phyloP scores from a whole-genome alignment of 495 filamentous ascomycete genomes.

The Tuber melanosporum region DNA sequence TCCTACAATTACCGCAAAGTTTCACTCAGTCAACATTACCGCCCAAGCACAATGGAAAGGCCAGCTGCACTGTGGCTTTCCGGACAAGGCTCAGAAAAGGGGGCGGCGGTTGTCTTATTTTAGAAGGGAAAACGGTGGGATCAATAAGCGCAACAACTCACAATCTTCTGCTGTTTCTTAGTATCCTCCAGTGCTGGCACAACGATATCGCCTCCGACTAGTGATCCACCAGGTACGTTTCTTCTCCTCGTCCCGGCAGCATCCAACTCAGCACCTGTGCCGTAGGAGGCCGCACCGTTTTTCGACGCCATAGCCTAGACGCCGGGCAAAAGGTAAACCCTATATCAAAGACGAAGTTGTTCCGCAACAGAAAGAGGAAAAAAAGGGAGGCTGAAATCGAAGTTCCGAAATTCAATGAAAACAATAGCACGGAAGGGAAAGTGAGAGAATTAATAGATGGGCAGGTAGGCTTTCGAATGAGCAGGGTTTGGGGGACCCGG shows the following conservation, averaged over 20 bases:
- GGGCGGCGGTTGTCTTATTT: not conserved
- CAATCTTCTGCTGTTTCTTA: conserved; percentile 32
- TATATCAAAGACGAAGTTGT: not conserved
- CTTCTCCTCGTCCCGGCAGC: conserved; percentile 27
- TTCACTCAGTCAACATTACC: not conserved
- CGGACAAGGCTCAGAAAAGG: conserved; percentile 14
- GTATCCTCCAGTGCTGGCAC: conserved; percentile 27
- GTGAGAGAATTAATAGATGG: not conserved
- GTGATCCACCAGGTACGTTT: conserved; percentile 22
- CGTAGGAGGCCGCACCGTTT: conserved; percentile 12
- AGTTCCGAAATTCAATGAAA: conserved; percentile 12
- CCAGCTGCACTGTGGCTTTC: not conserved
- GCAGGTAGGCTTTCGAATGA: not conserved
- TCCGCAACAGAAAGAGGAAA: conserved; percentile 19
- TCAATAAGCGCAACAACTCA: conserved; percentile 11
- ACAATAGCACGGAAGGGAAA: conserved; percentile 23
- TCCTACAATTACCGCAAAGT: conserved; percentile 17
- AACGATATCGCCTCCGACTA: conserved; percentile 16
- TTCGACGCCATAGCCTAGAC: conserved; percentile 28
- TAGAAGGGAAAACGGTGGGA: not conserved
- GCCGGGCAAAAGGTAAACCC: not conserved
- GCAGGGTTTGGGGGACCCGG: not conserved
- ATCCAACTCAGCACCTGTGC: conserved; percentile 31
- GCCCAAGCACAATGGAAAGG: not conserved
- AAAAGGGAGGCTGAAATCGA: conserved; percentile 16